phyloP scores from a whole-genome alignment of 2,329 filamentous ascomycete genomes.

The Xylariaceae sp. region DNA sequence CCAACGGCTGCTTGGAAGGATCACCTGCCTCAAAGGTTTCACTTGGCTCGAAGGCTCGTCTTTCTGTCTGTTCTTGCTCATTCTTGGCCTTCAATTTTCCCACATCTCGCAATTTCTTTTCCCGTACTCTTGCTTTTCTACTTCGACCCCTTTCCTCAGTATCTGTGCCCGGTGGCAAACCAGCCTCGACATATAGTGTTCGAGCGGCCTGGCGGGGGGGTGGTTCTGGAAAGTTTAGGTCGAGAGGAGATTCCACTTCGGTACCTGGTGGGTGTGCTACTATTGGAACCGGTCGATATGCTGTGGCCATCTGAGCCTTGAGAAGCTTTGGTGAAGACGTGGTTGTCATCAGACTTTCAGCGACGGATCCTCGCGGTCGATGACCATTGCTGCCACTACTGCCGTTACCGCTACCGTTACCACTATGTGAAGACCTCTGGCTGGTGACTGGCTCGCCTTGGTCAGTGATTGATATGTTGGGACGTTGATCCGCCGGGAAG shows the following conservation, averaged over 20 bases:
- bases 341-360: conserved; percentile 32
- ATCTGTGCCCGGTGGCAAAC: not conserved
- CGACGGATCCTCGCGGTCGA: conserved; percentile 24
- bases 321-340: conserved; percentile 31
- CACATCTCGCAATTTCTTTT: conserved; percentile 23
- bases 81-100: conserved; percentile 11
- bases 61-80: not conserved
- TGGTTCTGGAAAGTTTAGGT: conserved; percentile 19
- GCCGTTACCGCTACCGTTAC: conserved; percentile 1
- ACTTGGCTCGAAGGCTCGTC: not conserved
- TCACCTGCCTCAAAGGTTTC: not conserved
- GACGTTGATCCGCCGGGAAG: not conserved
- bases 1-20: not conserved
- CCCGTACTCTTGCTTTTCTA: conserved; percentile 21
- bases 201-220: conserved; percentile 10
- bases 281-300: conserved; percentile 27
- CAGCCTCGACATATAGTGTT: conserved; percentile 1
- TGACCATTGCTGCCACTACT: not conserved
- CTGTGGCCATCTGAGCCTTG: conserved; percentile 31
- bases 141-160: conserved; percentile 4
- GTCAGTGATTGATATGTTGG: not conserved
- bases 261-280: conserved; percentile 18
- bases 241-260: conserved; percentile 16
- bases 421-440: conserved; percentile 4
- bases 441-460: not conserved